phyloP scores from a whole-genome alignment of 805 yeast species.

The Tetrapisispora pingtungensis region DNA sequence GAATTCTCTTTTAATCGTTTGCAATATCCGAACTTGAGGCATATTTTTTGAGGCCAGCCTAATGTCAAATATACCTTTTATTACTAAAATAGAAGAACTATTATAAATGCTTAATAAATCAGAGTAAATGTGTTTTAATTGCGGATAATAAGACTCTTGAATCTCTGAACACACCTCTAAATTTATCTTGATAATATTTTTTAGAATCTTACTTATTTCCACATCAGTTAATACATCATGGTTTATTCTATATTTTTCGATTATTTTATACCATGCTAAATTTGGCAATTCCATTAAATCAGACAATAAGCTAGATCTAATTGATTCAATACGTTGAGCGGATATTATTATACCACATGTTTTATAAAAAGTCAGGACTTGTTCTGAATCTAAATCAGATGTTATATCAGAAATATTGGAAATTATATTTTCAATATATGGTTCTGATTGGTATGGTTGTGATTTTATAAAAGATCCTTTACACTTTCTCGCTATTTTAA shows the following conservation, averaged over 20 bases:
- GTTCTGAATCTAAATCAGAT: slow-evolving; percentile 85
- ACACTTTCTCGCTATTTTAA: slow-evolving; percentile 87
- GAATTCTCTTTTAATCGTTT: slow-evolving; percentile 89
- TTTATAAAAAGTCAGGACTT: slow-evolving; percentile 89
- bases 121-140: slow-evolving; percentile 68
- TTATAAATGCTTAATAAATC: slow-evolving; percentile 81
- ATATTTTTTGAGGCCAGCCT: slow-evolving; percentile 82
- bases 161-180: slow-evolving; percentile 87
- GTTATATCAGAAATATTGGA: slow-evolving; percentile 70
- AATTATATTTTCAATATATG: slow-evolving; percentile 81
- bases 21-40: slow-evolving; percentile 80
- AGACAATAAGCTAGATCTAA: slow-evolving; percentile 54
- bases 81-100: slow-evolving; percentile 74
- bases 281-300: slow-evolving; percentile 85
- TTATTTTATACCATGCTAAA: slow-evolving; percentile 81
- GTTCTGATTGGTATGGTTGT: slow-evolving; percentile 75
- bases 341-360: slow-evolving; percentile 88
- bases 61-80: slow-evolving; percentile 59
- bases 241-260: slow-evolving; percentile 66
- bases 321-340: slow-evolving; percentile 60
- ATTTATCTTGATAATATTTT: slow-evolving; percentile 84
- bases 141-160: slow-evolving; percentile 79
- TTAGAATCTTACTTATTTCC: slow-evolving; percentile 78
- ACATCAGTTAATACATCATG: slow-evolving; percentile 61
- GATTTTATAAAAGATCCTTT: slow-evolving; percentile 82